Evolutionary conservation across 2,329 filamentous ascomycete species (phyloP).

Genomic region (Graphilbum sp.): DNA sequence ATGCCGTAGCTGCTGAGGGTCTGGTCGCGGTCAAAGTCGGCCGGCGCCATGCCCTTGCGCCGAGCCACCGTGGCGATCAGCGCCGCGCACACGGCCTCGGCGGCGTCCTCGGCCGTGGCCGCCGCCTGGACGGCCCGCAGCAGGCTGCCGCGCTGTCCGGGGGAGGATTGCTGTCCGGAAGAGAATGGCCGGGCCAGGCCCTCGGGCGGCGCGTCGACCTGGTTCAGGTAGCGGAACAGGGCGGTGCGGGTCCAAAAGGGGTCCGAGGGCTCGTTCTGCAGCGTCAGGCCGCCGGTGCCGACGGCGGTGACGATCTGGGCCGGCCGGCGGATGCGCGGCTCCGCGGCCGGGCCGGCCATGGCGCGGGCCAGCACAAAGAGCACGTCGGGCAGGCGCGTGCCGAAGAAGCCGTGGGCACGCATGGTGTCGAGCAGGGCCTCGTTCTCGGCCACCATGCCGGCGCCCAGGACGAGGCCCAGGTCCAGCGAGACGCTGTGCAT

Average conservation of each 20-base stretch:
- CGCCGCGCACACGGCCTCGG: background rate
- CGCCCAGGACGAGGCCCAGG: slow-evolving; percentile 34
- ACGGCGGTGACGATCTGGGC: slow-evolving; percentile 34
- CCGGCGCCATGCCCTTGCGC: slow-evolving; percentile 9
- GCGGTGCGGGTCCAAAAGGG: slow-evolving; percentile 37
- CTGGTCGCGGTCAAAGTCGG: slow-evolving; percentile 8
- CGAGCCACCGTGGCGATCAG: slow-evolving; percentile 8
- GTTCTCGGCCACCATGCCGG: slow-evolving; percentile 36
- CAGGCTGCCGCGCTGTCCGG: background rate
- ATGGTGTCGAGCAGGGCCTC: slow-evolving; percentile 29
- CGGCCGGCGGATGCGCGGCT: slow-evolving; percentile 17
- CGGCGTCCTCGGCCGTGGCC: slow-evolving; percentile 1
- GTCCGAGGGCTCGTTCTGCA: slow-evolving; percentile 33
- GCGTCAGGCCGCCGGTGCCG: slow-evolving; percentile 35
- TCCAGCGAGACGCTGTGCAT: slow-evolving; percentile 29
- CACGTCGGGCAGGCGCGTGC: slow-evolving; percentile 33
- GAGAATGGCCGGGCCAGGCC: background rate
- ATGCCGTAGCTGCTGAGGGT: slow-evolving; percentile 10
- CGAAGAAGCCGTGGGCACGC: slow-evolving; percentile 35
- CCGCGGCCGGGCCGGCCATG: slow-evolving; percentile 20
- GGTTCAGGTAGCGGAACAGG: slow-evolving; percentile 30
- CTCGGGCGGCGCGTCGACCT: slow-evolving; percentile 25
- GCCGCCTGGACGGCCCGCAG: slow-evolving; percentile 1
- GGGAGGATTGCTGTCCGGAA: background rate
- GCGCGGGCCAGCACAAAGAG: slow-evolving; percentile 29